Evolutionary conservation across 495 filamentous ascomycete species (phyloP).

Genomic region (Evansstolkia leycettana): DNA sequence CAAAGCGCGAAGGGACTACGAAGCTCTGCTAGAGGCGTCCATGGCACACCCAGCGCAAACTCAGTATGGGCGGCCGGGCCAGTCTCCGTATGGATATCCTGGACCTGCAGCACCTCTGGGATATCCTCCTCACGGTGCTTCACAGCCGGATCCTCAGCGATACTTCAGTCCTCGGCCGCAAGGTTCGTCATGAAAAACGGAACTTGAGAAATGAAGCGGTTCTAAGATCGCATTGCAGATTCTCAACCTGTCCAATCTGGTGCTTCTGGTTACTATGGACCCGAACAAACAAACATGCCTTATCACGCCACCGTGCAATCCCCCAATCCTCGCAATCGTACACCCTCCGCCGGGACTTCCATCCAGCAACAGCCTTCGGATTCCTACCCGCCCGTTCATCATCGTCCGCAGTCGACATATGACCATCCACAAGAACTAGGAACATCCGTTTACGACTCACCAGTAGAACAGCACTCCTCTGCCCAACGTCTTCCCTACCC

Average conservation of each 20-base stretch:
- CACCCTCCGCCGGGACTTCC: conserved; percentile 21
- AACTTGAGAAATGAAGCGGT: background rate
- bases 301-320: conserved; percentile 29
- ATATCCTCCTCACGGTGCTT: conserved; percentile 33
- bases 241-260: conserved; percentile 17
- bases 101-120: conserved; percentile 34
- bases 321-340: conserved; percentile 31
- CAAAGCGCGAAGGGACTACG: conserved; percentile 93
- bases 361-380: conserved; percentile 22
- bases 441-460: conserved; percentile 74
- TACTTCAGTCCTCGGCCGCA: conserved; percentile 54
- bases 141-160: conserved; percentile 51
- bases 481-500: conserved; percentile 34
- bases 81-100: conserved; percentile 52
- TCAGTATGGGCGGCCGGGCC: conserved; percentile 54
- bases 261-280: conserved; percentile 20
- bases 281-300: conserved; percentile 19
- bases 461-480: conserved; percentile 37
- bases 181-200: conserved; percentile 21
- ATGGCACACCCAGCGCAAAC: conserved; percentile 81
- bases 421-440: conserved; percentile 73
- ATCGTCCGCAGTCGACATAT: conserved; percentile 60
- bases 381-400: conserved; percentile 29
- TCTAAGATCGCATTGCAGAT: conserved; percentile 14
- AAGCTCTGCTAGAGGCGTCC: conserved; percentile 85